A percentile compares a stretch with the other conserved stretches of the same genome.
These are phyloP conservation scores for Penicillium fimorum DNA, from an alignment of 495 filamentous ascomycete species.

Conservation along the genomic window DNA sequence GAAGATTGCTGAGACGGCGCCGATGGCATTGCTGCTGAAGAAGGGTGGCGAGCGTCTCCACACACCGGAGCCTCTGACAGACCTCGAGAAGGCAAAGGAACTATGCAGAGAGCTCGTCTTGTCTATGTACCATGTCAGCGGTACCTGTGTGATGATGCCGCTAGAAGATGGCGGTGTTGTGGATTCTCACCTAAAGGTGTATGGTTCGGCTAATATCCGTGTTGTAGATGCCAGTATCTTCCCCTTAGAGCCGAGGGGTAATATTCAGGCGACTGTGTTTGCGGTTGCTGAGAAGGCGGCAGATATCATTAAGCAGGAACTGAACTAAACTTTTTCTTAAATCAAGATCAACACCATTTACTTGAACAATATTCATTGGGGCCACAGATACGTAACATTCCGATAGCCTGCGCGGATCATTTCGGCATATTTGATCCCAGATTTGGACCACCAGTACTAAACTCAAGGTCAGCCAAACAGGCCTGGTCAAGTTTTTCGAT, in stretches of 20 bases:
- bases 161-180: slow-evolving; percentile 46
- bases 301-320: slow-evolving; percentile 47
- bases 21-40: slow-evolving; percentile 38
- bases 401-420: too few species aligned
- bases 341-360: too few species aligned
- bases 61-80: neutral
- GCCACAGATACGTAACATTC: too few species aligned
- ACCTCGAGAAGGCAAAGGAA: slow-evolving; percentile 15
- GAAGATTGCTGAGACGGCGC: slow-evolving; percentile 39
- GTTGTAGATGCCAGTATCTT: slow-evolving; percentile 55
- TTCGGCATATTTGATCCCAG: too few species aligned
- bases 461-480: too few species aligned
- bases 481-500: too few species aligned
- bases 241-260: slow-evolving; percentile 44
- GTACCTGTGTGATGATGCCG: slow-evolving; percentile 53
- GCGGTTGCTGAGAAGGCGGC: slow-evolving; percentile 55
- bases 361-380: too few species aligned
- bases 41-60: slow-evolving; percentile 22
- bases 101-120: slow-evolving; percentile 12
- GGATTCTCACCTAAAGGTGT: slow-evolving; percentile 38
- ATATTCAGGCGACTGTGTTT: slow-evolving; percentile 52
- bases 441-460: too few species aligned
- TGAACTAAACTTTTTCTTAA: neutral
- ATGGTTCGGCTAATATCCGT: slow-evolving; percentile 46
- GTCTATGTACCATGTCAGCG: slow-evolving; percentile 38